Percentiles rank a stretch among this genome's conserved stretches.
phyloP scores from a whole-genome alignment of 176 grass and related monocot genomes.

The Alloteropsis semialata region DNA sequence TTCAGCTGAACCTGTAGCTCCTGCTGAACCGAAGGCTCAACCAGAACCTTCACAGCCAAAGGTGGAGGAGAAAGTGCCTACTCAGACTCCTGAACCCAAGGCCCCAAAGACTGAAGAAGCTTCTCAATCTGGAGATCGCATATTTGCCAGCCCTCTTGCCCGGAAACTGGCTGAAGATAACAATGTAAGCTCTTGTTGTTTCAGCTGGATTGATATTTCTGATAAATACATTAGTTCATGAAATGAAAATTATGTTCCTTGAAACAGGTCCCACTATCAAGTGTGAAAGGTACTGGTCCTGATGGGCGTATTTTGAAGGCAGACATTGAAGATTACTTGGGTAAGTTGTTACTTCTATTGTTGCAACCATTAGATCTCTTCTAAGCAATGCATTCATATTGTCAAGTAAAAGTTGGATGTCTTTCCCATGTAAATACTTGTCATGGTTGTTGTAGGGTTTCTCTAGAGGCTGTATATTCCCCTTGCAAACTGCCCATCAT shows the following conservation, averaged over 20 bases:
- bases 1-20: constrained; percentile 48
- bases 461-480: no score
- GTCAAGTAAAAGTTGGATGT: not conserved
- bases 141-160: constrained; percentile 84
- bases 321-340: constrained; percentile 95
- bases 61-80: constrained; percentile 44
- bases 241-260: constrained; percentile 18
- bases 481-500: no score
- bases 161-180: constrained; percentile 96
- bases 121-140: constrained; percentile 62
- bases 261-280: constrained; percentile 74
- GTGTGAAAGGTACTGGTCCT: constrained; percentile 90
- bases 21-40: constrained; percentile 48
- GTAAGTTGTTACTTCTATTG: constrained; percentile 40
- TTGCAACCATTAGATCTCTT: not conserved
- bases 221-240: not conserved
- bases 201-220: constrained; percentile 15
- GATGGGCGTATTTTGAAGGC: constrained; percentile 93
- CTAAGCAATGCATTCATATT: not conserved
- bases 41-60: constrained; percentile 49
- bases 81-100: constrained; percentile 49
- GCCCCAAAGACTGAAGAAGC: constrained; percentile 47
- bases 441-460: not conserved
- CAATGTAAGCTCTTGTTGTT: constrained; percentile 46
- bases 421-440: not conserved